phyloP scores from a whole-genome alignment of 208 protist species.

The Wallacemonas sp. region DNA sequence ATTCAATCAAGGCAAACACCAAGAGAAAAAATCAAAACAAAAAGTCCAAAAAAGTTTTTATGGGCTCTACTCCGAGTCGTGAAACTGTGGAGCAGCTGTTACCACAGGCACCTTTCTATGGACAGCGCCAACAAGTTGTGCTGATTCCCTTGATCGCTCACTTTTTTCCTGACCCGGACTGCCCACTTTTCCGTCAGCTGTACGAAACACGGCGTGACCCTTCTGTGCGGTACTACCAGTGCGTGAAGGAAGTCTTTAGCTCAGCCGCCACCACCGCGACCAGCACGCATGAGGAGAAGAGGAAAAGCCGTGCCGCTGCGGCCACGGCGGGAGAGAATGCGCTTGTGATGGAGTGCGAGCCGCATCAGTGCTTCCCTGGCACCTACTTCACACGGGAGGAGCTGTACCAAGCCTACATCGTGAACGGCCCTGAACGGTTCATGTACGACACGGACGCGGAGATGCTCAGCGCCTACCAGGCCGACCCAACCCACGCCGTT shows the following conservation, averaged over 20 bases:
- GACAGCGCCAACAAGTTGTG: constrained; percentile 40
- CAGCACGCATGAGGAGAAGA: constrained; percentile 8
- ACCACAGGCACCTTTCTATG: constrained; percentile 36
- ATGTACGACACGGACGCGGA: constrained; percentile 40
- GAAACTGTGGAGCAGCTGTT: constrained; percentile 33
- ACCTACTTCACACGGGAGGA: constrained; percentile 24
- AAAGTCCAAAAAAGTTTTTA: constrained; percentile 6
- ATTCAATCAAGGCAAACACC: not conserved
- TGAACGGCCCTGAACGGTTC: constrained; percentile 19
- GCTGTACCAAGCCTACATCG: constrained; percentile 42
- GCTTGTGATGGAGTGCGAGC: constrained; percentile 21
- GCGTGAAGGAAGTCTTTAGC: constrained; percentile 21
- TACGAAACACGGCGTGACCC: constrained; percentile 53
- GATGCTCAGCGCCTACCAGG: constrained; percentile 31
- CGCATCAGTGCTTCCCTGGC: constrained; percentile 33
- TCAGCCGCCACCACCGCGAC: too few relatives aligned
- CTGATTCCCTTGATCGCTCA: constrained; percentile 54
- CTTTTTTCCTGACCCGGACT: constrained; percentile 61
- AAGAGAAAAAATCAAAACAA: not conserved
- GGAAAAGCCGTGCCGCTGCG: not conserved
- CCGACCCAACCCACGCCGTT: constrained; percentile 13
- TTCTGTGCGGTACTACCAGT: constrained; percentile 69
- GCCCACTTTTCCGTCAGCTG: constrained; percentile 55
- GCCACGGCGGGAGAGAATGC: not conserved
- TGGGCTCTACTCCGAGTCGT: constrained; percentile 66